Base-by-base conservation (phyloP, 2,329 filamentous ascomycete species). In the Botrytis aclada region DNA sequence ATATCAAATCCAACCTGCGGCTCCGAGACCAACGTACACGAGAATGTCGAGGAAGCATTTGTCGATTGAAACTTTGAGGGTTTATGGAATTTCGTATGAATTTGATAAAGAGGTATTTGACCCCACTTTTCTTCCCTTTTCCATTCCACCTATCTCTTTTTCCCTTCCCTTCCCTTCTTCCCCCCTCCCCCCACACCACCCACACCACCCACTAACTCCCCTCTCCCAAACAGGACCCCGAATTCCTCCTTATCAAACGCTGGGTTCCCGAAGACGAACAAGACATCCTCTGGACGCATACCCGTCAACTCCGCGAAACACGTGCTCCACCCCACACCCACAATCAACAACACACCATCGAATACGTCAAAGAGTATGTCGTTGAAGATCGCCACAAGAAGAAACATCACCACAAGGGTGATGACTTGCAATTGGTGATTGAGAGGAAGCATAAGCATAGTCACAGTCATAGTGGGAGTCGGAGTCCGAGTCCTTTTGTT, bases 231-330 rank as follows among this genome's bases (percentile, higher is more conserved):
- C 25, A 89, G 85, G 90, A 94, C 78, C 86, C 88, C 29, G 89
- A 92, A 64, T 94, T 89, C 77, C 84, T 94, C 72, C 82, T 95
- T 74, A 92, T 94, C 82, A 92, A 92, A 82, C 86, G 89, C 72
- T 93, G 89, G 88, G 89, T 94, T 69, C 87, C 88, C 6, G 89
- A 93, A 77, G 87, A 88, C 74, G 88, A 93, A 80, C 92, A 93
- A 78, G 88, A 93, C 73, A 84, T 89, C 72, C 86, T 94, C 66
- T 95, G 92, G 86, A 86, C 88, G 61, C 91, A 94, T 82, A 93
- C 92, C 4, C 86, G 86, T 74, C 83, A 86, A 61, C 80, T 93
- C 75, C 74, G 80, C 18, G 80, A 81, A 66, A 73, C 76, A 22
- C 74, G 80, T 70, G 5, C 79, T 8, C 69, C 3, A 75, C 79